These are phyloP conservation scores for Parmales sp. DNA, from an alignment of 108 stramenopile genomes.

Conservation along the genomic window DNA sequence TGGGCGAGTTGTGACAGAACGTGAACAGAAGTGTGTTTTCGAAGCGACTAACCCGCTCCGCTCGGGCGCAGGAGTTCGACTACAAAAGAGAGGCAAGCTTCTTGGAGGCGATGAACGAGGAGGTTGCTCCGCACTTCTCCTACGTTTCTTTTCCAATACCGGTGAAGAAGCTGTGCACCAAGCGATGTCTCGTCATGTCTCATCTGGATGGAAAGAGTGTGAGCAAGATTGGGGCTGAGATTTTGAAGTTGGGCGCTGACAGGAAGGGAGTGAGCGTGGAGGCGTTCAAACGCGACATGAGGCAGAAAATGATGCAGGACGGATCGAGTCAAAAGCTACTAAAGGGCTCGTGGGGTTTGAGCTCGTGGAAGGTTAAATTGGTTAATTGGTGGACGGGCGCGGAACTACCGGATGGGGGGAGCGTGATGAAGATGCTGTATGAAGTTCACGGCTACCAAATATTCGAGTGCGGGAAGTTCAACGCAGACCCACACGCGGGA, in stretches of 20 bases:
- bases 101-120: background rate
- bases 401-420: background rate
- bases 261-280: background rate
- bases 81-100: background rate
- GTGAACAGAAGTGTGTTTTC: too few relatives aligned
- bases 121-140: background rate
- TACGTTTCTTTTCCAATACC: background rate
- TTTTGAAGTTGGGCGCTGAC: background rate
- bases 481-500: background rate
- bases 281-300: background rate
- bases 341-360: background rate
- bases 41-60: too few relatives aligned
- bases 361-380: background rate
- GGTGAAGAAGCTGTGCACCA: background rate
- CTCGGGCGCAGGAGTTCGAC: slow-evolving; percentile 7
- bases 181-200: background rate
- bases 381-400: background rate
- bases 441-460: background rate
- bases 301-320: background rate
- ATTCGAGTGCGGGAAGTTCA: background rate
- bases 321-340: background rate
- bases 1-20: too few relatives aligned
- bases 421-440: background rate
- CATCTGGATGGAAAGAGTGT: background rate
- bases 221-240: background rate